Evolutionary conservation across 306 rosid genomes (phyloP), one percentile per base, ranked within the genome.

Genomic region (Hippophae gyantsensis): DNA sequence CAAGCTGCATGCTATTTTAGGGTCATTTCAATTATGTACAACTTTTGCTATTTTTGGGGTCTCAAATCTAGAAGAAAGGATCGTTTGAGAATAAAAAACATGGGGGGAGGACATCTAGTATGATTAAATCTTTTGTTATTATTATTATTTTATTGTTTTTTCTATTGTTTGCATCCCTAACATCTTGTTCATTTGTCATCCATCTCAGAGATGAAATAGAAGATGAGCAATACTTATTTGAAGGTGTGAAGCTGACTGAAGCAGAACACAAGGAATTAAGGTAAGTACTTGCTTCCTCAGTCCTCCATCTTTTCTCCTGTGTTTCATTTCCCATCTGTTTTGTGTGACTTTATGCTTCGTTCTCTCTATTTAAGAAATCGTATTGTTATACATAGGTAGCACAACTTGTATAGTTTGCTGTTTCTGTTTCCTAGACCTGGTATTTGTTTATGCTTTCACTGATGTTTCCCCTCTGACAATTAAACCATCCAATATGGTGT

Each of bases 191-290:
- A 26, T 51, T 41, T 69, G 70, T 47, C 52, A 52, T 65, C 46
- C 53, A 52, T 64, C 42, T 43, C 89, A 87, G 96, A 65, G 99
- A 85, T 62, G 96, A 87, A 52, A 81, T 92, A 75, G 89, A 81
- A 77, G 99, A 92, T 54, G 99, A 92, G 48, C 93, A 87, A 56
- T 92, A 92, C 79, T 75, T 88, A 26, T 92, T 88, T 78, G 88
- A 75, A 11, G 83, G 82, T 2, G 90, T 82, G 72, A 68, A 81
- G 83, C 81, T 92, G 66, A 69, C 95, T 7, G 96, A 88, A 67
- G 72, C 63, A 25, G 96, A 92, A 82, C 9, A 61, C 27, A 77
- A 85, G 0, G 84, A 85, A n/a, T 65, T 72, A 18, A 84, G 93
- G 97, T 84, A 82, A 62, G 13, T 48, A 54, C 48, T 58, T 62